Evolutionary conservation across 116 monocot species (phyloP), one percentile per base, ranked within the genome.

Genomic region (Posidonia oceanica): DNA sequence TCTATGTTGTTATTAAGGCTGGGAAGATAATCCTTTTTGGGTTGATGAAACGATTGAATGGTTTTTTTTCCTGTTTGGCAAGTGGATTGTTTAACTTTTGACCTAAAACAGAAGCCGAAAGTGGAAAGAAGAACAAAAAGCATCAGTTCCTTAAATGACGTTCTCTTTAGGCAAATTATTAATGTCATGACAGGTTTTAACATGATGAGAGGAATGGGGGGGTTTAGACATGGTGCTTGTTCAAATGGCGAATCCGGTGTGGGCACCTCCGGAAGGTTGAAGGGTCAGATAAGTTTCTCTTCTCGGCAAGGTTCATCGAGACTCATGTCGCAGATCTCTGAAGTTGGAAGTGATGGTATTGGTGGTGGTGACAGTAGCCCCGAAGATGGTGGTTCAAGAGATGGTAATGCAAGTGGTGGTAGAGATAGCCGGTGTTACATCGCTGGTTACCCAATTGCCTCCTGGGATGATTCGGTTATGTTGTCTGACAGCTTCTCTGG

Each of bases 261-360:
- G 58, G 53, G 21, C 22, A 40, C 16, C 41, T 36, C 69, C 3
- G 64, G 65, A 13, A 72, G 85, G 44, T 38, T 94, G 65, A 94
- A 82, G 74, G 71, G 81, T 22, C 95, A 88, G 69, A 37, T 95
- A 36, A 91, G 84, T 79, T 95, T 88, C 75, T 86, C 91, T 6
- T 86, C 90, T 15, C 73, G 94, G 61, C 94, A 95, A 40, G 78
- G 76, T 2, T 52, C 67, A 37, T 36, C 78, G 8, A 52, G 61
- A 14, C 36, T 88, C 4, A 83, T 94, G 84, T 86, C 94, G 2
- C 94, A 85, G 75, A 87, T 95, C 70, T 88, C 94, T 0, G 94
- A 88, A 75, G 77, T 78, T 10, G 85, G 67, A 4, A 85, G 81
- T 53, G 85, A 87, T 41, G 83, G 72, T 12, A 54, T 85, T 23